Conservation (phyloP, 1,139 yeast genomes). For the Yamadazyma membranifaciens region DNA sequence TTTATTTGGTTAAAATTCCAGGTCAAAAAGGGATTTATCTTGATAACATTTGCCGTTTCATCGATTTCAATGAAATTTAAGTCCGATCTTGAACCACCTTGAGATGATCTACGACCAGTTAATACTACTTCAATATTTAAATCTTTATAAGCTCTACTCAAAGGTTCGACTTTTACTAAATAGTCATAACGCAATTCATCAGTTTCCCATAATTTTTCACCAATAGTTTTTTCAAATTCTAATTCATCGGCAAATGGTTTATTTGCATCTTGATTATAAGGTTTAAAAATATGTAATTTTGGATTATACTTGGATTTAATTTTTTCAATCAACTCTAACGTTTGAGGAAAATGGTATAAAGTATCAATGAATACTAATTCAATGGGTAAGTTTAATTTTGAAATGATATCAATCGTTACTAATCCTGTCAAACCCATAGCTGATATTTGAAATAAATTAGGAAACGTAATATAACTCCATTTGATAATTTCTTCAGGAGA, state of each 20-base stretch:
- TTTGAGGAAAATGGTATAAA: conserved; percentile 89
- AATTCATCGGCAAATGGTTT: conserved; percentile 41
- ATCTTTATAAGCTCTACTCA: conserved; percentile 77
- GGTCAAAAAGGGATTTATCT: conserved; percentile 84
- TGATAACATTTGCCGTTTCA: conserved; percentile 63
- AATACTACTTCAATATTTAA: conserved; percentile 76
- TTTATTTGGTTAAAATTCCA: conserved; percentile 80
- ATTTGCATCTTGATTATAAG: conserved; percentile 42
- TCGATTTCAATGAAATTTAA: conserved; percentile 79
- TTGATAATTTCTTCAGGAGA: conserved; percentile 70
- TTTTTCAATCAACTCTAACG: conserved; percentile 67
- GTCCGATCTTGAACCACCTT: conserved; percentile 80
- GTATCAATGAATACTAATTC: conserved; percentile 90
- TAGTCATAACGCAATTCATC: conserved; percentile 83
- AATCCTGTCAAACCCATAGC: conserved; percentile 95
- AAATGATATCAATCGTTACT: conserved; percentile 80
- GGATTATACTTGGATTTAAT: conserved; percentile 57
- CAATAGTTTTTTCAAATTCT: conserved; percentile 69
- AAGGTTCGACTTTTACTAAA: conserved; percentile 89
- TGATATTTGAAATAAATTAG: conserved; percentile 82
- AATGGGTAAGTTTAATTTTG: conserved; percentile 56
- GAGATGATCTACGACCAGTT: conserved; percentile 89
- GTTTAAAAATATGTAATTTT: conserved; percentile 62
- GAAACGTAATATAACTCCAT: conserved; percentile 84
- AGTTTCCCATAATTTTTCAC: conserved; percentile 75